Base-by-base conservation (phyloP, 257 asterid species). In the Echium plantagineum region DNA sequence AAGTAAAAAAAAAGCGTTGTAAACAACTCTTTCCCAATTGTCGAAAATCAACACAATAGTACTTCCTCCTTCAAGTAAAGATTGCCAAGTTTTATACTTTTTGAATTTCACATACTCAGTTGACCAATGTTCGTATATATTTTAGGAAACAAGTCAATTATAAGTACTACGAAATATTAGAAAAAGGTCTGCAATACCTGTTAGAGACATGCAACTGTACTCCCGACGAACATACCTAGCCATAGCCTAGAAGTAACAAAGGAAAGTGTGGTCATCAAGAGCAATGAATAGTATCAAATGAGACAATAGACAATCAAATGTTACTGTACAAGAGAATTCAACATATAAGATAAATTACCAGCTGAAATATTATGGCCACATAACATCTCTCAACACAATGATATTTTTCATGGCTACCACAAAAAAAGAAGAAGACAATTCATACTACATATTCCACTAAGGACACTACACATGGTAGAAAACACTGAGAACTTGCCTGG, bases 141-240 rank as follows among this genome's bases (percentile, higher is more conserved):
- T 24, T 24, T 24, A 24, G 26, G 26, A 24, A 24, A 24, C 26
- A 24, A 24, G 26, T 24, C 26, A 24, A 24, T 24, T 24, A 1
- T 24, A 3, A 24, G 2, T 24, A 24, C 2, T 24, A 24, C 26
- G 26, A 3, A 24, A 3, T 24, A 24, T 21, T 24, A 28, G 66
- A n/a, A 61, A 63, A 62, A 55, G 28, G 57, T 49, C 55, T 26
- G 5, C 9, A 60, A 18, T 77, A 90, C 97, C 96, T 78, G 96
- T 90, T 53, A 90, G 73, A 7, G 94, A 80, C 69, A 90, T 73
- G 70, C 82, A 83, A 35, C 74, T 76, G 20, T 80, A 85, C 85
- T 90, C 91, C 60, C 83, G 80, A 4, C 82, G 94, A 61, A 83
- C 75, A 77, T 90, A 87, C 78, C 96, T 83, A 19, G 95, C 71